phyloP scores from a whole-genome alignment of 257 asterid genomes.

The Primulina eburnea region DNA sequence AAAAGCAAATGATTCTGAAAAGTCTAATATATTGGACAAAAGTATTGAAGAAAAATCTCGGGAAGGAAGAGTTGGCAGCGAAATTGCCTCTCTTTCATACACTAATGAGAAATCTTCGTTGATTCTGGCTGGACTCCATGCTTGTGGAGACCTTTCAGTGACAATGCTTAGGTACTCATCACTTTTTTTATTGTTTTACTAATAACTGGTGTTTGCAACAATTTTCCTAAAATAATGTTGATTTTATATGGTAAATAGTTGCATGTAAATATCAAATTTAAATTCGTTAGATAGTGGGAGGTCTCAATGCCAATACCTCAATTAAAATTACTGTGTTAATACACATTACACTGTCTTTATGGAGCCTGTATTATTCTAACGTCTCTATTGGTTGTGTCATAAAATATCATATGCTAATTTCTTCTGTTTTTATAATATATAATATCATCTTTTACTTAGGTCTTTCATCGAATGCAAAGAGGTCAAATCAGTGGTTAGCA shows the following conservation, averaged over 20 bases:
- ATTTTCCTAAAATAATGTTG: background rate
- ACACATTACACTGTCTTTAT: too few species aligned
- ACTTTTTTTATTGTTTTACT: slow-evolving; percentile 12
- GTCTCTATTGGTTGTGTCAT: too few species aligned
- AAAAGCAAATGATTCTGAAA: slow-evolving; percentile 34
- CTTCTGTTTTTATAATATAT: too few species aligned
- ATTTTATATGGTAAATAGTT: background rate
- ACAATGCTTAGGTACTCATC: slow-evolving; percentile 81
- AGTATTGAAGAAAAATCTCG: slow-evolving; percentile 24
- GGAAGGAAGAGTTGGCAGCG: slow-evolving; percentile 29
- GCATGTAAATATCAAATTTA: background rate
- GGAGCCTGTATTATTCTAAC: too few species aligned
- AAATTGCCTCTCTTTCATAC: slow-evolving; percentile 25
- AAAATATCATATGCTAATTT: too few species aligned
- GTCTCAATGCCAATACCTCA: background rate
- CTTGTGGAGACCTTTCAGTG: slow-evolving; percentile 95
- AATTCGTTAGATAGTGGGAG: background rate
- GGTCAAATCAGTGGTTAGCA: slow-evolving; percentile 72
- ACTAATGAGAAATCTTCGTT: slow-evolving; percentile 40
- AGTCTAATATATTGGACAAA: slow-evolving; percentile 22
- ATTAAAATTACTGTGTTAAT: background rate
- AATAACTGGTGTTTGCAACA: slow-evolving; percentile 14
- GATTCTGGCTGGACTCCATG: slow-evolving; percentile 92
- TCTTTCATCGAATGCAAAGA: slow-evolving; percentile 71
- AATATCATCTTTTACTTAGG: slow-evolving; percentile 43